phyloP scores from a whole-genome alignment of 768 basidiomycete species.

The Ramaria sp. region DNA sequence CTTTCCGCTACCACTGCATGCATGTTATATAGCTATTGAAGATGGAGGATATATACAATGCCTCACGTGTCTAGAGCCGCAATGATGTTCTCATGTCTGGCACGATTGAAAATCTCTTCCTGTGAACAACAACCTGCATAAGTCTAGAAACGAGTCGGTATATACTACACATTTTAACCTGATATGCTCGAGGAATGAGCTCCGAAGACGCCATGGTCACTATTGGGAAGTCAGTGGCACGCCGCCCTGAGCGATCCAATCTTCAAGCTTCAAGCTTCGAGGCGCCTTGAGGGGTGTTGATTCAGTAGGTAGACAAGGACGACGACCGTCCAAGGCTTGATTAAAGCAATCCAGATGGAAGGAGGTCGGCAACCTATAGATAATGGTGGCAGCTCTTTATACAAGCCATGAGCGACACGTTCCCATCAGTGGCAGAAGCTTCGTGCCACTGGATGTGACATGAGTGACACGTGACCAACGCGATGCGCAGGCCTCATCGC shows the following conservation, averaged over 20 bases:
- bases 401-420: no score
- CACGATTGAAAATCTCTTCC: conserved; percentile 44
- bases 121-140: conserved; percentile 1
- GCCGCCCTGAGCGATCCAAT: not conserved
- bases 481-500: not conserved
- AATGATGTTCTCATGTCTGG: conserved; percentile 42
- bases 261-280: not conserved
- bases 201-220: not conserved
- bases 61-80: conserved; percentile 44
- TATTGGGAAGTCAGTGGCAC: no score
- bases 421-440: not conserved
- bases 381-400: no score
- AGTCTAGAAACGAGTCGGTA: not conserved
- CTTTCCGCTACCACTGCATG: conserved; percentile 36
- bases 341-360: no score
- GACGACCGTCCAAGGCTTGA: no score
- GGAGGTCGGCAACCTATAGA: no score
- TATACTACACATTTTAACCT: conserved; percentile 13
- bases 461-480: not conserved
- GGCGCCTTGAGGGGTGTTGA: no score
- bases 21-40: not conserved
- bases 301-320: no score
- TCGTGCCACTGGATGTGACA: not conserved
- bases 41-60: conserved; percentile 1
- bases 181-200: conserved; percentile 36